Evolutionary conservation across 208 protist species (phyloP).

Genomic region (Crithidia acanthocephali): DNA sequence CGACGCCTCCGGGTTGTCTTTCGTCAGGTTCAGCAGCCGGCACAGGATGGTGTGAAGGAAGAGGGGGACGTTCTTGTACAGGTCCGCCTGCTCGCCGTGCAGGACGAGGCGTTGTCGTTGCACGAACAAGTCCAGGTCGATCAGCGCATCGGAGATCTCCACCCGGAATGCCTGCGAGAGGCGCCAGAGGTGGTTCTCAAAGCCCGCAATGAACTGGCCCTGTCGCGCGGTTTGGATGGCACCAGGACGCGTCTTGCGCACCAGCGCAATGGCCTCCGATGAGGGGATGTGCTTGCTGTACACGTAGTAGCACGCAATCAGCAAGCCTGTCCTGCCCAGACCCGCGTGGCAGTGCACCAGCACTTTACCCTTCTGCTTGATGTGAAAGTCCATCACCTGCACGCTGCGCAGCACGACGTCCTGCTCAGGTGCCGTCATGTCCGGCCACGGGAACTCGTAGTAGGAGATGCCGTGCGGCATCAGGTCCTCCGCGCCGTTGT

Average conservation of each 20-base stretch:
- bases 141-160: constrained; percentile 74
- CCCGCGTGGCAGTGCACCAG: constrained; percentile 94
- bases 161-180: constrained; percentile 83
- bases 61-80: constrained; percentile 76
- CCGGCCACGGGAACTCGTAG: constrained; percentile 93
- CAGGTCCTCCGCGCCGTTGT: constrained; percentile 84
- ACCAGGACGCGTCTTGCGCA: constrained; percentile 69
- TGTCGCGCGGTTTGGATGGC: constrained; percentile 90
- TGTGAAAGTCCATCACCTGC: constrained; percentile 92
- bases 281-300: constrained; percentile 83
- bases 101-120: constrained; percentile 79
- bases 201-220: constrained; percentile 84
- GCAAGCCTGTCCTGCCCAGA: constrained; percentile 89
- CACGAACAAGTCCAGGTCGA: constrained; percentile 80
- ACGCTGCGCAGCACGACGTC: constrained; percentile 90
- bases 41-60: constrained; percentile 79
- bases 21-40: constrained; percentile 71
- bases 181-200: constrained; percentile 87
- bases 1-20: constrained; percentile 37
- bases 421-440: constrained; percentile 91
- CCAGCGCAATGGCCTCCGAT: constrained; percentile 72
- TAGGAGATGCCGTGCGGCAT: constrained; percentile 89
- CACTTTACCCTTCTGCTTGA: constrained; percentile 86
- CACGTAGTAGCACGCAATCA: constrained; percentile 93
- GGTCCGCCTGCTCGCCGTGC: constrained; percentile 83